These are phyloP conservation scores for Collariella sp. DNA, from an alignment of 495 filamentous ascomycete species.

Conservation along the genomic window DNA sequence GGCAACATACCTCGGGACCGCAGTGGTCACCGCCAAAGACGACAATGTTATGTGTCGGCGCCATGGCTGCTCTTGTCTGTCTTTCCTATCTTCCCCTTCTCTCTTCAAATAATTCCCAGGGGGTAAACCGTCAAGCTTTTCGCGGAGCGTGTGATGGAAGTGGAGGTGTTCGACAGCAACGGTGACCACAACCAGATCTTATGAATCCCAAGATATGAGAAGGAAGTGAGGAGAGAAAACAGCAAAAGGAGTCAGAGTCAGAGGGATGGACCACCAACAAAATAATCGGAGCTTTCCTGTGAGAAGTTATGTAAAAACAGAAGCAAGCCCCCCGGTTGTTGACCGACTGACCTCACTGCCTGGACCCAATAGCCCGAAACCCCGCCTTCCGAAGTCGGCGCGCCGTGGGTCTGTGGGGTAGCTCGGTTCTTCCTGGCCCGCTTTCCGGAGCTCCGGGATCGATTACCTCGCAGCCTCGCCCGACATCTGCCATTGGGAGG, in stretches of 20 bases:
- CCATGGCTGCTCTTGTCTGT: constrained; percentile 26
- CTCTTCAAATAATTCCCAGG: no score
- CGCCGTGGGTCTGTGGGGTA: not conserved
- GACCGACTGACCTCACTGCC: constrained; percentile 9
- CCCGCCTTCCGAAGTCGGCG: constrained; percentile 31
- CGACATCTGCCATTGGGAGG: not conserved
- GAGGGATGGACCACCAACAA: no score
- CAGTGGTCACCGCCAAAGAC: constrained; percentile 87
- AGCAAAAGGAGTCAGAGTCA: no score
- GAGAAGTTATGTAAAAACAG: not conserved
- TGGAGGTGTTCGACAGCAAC: no score
- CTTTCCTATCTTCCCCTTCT: no score
- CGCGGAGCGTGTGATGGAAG: no score
- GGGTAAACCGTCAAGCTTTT: no score
- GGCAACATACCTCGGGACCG: constrained; percentile 72
- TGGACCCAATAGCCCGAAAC: constrained; percentile 6
- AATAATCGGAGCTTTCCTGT: not conserved
- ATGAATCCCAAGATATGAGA: no score
- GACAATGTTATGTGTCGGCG: constrained; percentile 45
- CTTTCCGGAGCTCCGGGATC: constrained; percentile 7
- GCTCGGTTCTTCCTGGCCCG: not conserved
- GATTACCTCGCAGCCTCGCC: not conserved
- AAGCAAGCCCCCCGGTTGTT: constrained; percentile 10
- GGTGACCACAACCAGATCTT: no score
- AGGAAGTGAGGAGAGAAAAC: no score